Evolutionary conservation across 176 grass and related monocot species (phyloP).

Genomic region (Coix lacrymajobi): DNA sequence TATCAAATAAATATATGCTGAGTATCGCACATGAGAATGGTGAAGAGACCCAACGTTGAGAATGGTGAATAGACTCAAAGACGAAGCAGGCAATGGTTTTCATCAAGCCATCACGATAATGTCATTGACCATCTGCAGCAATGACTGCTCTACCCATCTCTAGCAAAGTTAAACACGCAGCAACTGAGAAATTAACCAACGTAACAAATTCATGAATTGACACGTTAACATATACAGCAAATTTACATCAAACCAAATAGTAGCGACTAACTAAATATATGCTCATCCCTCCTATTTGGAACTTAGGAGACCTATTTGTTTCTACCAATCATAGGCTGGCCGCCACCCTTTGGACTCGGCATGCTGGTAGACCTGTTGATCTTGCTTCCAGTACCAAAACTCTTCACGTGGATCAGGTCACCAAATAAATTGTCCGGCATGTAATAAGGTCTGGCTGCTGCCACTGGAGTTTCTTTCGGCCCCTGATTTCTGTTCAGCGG

Average conservation of each 20-base stretch:
- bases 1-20: neutral
- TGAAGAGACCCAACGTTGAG: too few species aligned
- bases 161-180: conserved; percentile 7
- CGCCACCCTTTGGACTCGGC: conserved; percentile 45
- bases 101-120: conserved; percentile 5
- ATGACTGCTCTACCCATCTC: conserved; percentile 16
- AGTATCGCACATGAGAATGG: neutral
- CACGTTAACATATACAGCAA: conserved; percentile 40
- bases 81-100: neutral
- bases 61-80: too few species aligned
- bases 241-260: conserved; percentile 47
- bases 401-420: conserved; percentile 88
- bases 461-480: conserved; percentile 22
- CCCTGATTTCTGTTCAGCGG: conserved; percentile 29
- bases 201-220: neutral
- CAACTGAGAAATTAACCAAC: conserved; percentile 20
- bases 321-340: conserved; percentile 72
- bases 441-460: conserved; percentile 65
- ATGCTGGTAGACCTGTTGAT: conserved; percentile 37
- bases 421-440: conserved; percentile 90
- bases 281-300: neutral
- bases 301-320: conserved; percentile 52
- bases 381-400: conserved; percentile 48
- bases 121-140: conserved; percentile 17
- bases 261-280: neutral